Evolutionary conservation across 2,329 filamentous ascomycete genomes (phyloP).

Genomic region (Elsinoe australis): DNA sequence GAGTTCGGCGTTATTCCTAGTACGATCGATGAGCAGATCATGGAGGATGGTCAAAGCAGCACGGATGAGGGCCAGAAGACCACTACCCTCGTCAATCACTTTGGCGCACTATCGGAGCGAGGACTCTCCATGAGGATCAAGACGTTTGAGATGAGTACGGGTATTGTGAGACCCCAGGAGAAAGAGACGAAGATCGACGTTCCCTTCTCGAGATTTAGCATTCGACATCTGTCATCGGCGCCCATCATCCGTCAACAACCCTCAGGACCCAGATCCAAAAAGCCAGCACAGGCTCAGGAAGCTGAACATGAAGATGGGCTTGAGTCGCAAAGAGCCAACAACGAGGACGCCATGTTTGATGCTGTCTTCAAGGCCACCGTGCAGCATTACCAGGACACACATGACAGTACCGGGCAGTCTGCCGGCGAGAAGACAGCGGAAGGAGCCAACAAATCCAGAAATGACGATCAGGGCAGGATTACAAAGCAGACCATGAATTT

Average conservation of each 20-base stretch:
- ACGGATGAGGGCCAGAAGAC: neutral
- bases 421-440: too few species aligned
- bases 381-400: neutral
- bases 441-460: too few species aligned
- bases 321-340: neutral
- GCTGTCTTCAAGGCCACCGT: neutral
- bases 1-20: conserved; percentile 40
- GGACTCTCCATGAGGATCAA: conserved; percentile 43
- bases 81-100: conserved; percentile 36
- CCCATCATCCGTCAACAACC: too few species aligned
- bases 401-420: neutral
- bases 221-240: neutral
- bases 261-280: too few species aligned
- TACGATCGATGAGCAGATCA: conserved; percentile 34
- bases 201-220: conserved; percentile 28
- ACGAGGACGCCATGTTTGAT: conserved; percentile 6
- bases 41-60: conserved; percentile 32
- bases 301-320: too few species aligned
- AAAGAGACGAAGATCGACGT: conserved; percentile 43
- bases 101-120: conserved; percentile 56
- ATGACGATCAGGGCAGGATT: too few species aligned
- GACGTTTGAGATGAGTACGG: conserved; percentile 22
- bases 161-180: conserved; percentile 9
- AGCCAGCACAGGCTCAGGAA: too few species aligned
- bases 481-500: too few species aligned